A percentile compares a stretch with the other conserved stretches of the same genome.
phyloP scores from a whole-genome alignment of 2,329 filamentous ascomycete genomes.

The Bipolaris bicolor region DNA sequence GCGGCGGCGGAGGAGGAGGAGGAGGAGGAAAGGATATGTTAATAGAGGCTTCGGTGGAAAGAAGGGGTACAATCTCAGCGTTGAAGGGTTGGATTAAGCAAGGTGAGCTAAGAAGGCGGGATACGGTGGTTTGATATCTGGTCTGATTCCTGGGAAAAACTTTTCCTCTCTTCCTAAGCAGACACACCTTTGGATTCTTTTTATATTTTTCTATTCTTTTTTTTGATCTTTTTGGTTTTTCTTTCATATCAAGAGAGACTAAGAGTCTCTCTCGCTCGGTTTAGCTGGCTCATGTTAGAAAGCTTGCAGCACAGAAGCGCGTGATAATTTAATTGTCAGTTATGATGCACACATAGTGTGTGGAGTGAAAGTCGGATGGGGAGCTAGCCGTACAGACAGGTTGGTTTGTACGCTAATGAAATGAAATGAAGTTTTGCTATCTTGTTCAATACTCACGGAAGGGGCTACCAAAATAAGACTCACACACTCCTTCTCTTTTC shows the following conservation, averaged over 20 bases:
- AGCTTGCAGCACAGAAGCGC: no score
- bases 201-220: neutral
- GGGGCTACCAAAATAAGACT: no score
- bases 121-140: constrained; percentile 3
- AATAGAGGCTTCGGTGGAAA: neutral
- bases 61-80: neutral
- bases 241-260: no score
- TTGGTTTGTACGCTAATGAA: no score
- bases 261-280: no score
- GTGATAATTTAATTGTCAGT: neutral
- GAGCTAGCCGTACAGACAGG: no score
- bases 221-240: neutral
- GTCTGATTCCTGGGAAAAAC: neutral
- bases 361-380: neutral
- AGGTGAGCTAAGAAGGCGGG: neutral
- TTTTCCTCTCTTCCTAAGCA: neutral
- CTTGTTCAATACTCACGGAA: no score
- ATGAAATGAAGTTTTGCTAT: no score
- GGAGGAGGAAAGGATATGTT: neutral
- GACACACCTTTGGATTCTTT: neutral
- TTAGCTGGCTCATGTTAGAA: no score
- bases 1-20: neutral
- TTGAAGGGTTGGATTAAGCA: constrained; percentile 5
- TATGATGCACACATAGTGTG: neutral
- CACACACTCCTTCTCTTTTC: no score